Evolutionary conservation across 2,329 filamentous ascomycete species (phyloP).

Genomic region (Paecilomyces variotii): DNA sequence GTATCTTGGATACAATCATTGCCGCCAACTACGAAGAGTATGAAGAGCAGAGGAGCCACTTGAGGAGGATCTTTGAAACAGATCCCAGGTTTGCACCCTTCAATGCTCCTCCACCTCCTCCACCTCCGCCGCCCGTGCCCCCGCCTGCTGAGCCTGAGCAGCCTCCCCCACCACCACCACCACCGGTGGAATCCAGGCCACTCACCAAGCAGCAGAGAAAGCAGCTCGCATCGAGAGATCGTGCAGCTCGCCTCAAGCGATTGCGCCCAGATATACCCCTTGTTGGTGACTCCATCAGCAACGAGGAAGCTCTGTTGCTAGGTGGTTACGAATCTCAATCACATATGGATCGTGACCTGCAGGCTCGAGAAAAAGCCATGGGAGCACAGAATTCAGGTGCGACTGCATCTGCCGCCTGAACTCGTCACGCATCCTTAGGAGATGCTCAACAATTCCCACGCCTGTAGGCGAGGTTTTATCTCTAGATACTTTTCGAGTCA

Average conservation of each 20-base stretch:
- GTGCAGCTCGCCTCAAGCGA: constrained; percentile 20
- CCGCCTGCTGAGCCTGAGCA: constrained; percentile 11
- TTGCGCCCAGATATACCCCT: constrained; percentile 23
- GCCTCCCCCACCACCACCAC: constrained; percentile 5
- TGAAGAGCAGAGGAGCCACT: constrained; percentile 56
- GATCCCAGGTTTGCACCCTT: constrained; percentile 24
- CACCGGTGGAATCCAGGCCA: constrained; percentile 8
- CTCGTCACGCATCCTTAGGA: background rate
- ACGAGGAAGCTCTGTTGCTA: constrained; percentile 20
- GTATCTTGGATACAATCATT: constrained; percentile 64
- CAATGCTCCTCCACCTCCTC: constrained; percentile 14
- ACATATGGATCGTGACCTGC: constrained; percentile 25
- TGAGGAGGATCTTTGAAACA: constrained; percentile 47
- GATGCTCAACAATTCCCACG: background rate
- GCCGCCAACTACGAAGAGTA: constrained; percentile 75
- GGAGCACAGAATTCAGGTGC: background rate
- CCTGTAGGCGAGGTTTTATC: background rate
- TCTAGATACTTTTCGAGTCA: background rate
- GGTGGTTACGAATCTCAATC: constrained; percentile 23
- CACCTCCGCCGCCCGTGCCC: constrained; percentile 18
- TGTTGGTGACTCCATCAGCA: constrained; percentile 18
- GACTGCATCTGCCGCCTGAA: background rate
- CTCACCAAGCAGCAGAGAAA: constrained; percentile 19
- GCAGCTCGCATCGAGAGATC: constrained; percentile 19
- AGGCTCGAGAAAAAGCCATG: constrained; percentile 14